A percentile compares a stretch with the other conserved stretches of the same genome.
Evolutionary conservation across 768 basidiomycete genomes (phyloP).

Genomic region (Auriscalpium microsporum): DNA sequence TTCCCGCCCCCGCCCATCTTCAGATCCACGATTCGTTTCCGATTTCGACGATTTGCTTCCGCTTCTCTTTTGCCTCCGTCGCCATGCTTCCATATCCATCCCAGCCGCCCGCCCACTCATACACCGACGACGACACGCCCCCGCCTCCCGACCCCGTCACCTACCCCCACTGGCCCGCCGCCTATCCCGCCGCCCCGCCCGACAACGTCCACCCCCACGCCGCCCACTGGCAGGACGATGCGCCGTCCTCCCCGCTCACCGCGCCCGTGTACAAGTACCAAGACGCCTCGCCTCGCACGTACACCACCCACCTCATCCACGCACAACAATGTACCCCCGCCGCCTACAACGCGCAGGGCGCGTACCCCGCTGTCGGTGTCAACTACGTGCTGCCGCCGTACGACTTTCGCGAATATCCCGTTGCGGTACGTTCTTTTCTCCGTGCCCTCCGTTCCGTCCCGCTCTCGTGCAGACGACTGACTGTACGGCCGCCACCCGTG

Average conservation of each 20-base stretch:
- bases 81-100: neutral
- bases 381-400: conserved; percentile 7
- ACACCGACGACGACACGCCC: neutral
- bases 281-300: neutral
- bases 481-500: too few species aligned
- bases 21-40: too few species aligned
- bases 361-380: neutral
- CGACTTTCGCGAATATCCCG: conserved; percentile 12
- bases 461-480: too few species aligned
- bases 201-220: neutral
- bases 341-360: neutral
- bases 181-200: neutral
- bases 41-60: neutral
- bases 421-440: neutral
- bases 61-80: neutral
- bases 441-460: neutral
- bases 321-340: too few species aligned
- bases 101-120: neutral
- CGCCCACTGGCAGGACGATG: neutral
- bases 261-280: neutral
- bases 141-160: neutral
- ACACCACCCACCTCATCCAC: neutral
- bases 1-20: neutral
- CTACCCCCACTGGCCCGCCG: neutral
- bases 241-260: neutral